Evolutionary conservation across 1,284 basidiomycete genomes (phyloP), one percentile per base, ranked within the genome.

Genomic region (Ganoderma lucidum): DNA sequence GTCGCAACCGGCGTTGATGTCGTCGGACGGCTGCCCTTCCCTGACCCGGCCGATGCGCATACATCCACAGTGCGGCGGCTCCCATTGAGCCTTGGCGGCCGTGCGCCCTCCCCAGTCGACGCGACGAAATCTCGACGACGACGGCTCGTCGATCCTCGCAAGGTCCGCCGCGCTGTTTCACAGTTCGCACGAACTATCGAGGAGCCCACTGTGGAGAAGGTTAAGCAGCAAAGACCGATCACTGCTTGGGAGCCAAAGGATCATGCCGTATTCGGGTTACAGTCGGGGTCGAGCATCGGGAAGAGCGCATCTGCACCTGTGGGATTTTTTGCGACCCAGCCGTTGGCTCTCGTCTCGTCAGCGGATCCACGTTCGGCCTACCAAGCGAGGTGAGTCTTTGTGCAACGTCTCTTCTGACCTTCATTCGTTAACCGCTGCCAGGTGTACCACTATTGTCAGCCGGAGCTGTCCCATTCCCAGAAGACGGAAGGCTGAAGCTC

Each of bases 1-100:
- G 72, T 74, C 44, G 70, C 72, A 42, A 77, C 78, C 1, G 70
- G 70, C 44, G 74, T 76, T 4, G 71, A 74, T 28, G 39, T 75
- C 15, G 70, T 70, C n/a, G 66, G 65, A 2, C 62, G 67, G 2
- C 56, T 42, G 19, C 64, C 69, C 37, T 39, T 35, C 45, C 66
- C 66, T 41, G 53, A 51, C 32, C 35, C 63, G 3, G 19, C 56
- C 8, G 6, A 59, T 6, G 65, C 69, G 65, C 66, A 68, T 66
- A 70, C 51, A 64, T 42, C 64, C 63, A 63, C 48, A 41, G 70
- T 73, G 6, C 73, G 63, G 8, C 75, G 75, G 8, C 64, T 79
- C 15, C 71, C 74, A 5, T 73, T 79, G 45, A 65, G 67, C 4
- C 64, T 75, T 23, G 64, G 63, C 2, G 53, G 66, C 2, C 63